These are phyloP conservation scores for Toxicodendron radicans DNA, from an alignment of 345 rosid genomes.

Conservation along the genomic window DNA sequence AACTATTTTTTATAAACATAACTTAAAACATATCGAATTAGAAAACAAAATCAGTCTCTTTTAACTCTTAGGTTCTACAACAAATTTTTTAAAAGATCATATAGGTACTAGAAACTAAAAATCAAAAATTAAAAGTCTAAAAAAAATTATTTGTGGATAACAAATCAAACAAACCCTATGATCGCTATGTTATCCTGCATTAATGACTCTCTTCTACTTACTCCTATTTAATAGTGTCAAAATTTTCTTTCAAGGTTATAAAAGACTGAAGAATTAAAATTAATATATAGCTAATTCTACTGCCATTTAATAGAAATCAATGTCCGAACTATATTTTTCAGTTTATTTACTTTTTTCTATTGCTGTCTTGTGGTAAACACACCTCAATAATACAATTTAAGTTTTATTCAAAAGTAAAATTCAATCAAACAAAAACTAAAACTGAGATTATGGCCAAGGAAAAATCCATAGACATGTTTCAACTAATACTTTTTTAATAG, in stretches of 20 bases:
- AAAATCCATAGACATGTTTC: neutral
- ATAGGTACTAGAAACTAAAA: too few species aligned
- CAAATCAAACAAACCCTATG: too few species aligned
- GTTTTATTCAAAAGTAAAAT: neutral
- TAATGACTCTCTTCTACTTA: neutral
- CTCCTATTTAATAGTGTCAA: neutral
- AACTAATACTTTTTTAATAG: neutral
- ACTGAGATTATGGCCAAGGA: neutral
- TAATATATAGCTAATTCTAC: constrained; percentile 9
- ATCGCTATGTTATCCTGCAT: too few species aligned
- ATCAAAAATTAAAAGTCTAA: too few species aligned
- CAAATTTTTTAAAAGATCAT: too few species aligned
- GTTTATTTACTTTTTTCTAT: neutral
- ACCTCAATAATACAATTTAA: neutral
- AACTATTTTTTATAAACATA: too few species aligned
- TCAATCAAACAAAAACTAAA: neutral
- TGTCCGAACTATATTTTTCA: neutral
- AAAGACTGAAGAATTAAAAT: neutral
- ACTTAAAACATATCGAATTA: too few species aligned
- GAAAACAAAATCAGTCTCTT: too few species aligned
- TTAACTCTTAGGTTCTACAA: too few species aligned
- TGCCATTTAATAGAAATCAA: neutral
- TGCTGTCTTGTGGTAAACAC: neutral
- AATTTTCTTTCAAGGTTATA: neutral
- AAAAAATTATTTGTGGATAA: too few species aligned